These are phyloP conservation scores for Dictyostelium citrinum DNA, from an alignment of 78 protist genomes.

Conservation along the genomic window DNA sequence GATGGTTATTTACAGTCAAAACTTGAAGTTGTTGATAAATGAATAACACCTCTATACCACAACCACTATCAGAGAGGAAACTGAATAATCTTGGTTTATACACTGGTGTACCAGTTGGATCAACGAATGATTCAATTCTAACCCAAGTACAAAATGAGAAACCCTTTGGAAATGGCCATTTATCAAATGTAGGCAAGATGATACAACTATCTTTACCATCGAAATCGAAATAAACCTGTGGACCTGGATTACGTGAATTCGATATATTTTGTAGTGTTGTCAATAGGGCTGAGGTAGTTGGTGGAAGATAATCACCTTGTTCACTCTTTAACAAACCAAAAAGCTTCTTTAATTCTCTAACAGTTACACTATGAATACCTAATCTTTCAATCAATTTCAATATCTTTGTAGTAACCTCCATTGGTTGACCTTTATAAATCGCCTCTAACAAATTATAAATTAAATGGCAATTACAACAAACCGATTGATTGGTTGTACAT, in stretches of 20 bases:
- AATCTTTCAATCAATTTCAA: conserved; percentile 31
- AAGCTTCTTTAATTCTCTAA: conserved; percentile 53
- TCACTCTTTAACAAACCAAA: conserved; percentile 40
- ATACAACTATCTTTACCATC: conserved; percentile 47
- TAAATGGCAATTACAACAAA: conserved; percentile 52
- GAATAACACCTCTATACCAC: conserved; percentile 67
- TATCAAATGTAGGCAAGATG: conserved; percentile 41
- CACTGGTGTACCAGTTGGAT: conserved; percentile 77
- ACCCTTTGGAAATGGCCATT: conserved; percentile 73
- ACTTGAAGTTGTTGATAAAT: conserved; percentile 53
- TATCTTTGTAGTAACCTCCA: conserved; percentile 31
- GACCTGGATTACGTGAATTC: conserved; percentile 62
- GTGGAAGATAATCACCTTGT: conserved; percentile 34
- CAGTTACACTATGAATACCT: conserved; percentile 46
- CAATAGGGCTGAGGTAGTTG: background rate
- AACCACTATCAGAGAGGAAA: conserved; percentile 44
- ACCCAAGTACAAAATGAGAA: conserved; percentile 68
- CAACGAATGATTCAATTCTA: conserved; percentile 59
- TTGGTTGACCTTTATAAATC: conserved; percentile 15
- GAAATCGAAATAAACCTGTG: conserved; percentile 71
- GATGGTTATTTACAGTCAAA: background rate
- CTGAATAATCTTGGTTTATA: conserved; percentile 62
- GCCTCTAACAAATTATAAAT: conserved; percentile 49
- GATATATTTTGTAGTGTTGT: conserved; percentile 46
- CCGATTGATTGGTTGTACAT: conserved; percentile 70